Base-by-base conservation (phyloP, 805 yeast genomes). In the Spathaspora passalidarum region DNA sequence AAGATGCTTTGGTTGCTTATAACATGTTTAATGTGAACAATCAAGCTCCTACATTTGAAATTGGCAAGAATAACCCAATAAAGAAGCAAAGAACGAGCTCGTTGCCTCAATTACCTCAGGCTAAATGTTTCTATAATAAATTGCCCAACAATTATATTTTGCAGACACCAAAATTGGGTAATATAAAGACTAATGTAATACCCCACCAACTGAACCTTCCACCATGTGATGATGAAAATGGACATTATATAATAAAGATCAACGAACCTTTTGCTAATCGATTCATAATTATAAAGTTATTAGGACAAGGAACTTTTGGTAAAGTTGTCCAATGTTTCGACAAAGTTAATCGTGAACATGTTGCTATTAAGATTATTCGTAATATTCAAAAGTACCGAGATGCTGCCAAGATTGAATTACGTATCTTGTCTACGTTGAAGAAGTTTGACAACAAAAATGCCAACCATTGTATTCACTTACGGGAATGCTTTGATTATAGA, bases 231-330 rank as follows among this genome's bases (percentile, higher is more conserved):
- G 89, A 84, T 55, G 78, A 79, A 48, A 84, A 86, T 49, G 95
- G 95, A 2, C 90, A 87, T 60, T 86, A 83, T 57, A 77, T 83
- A 41, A 81, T 83, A 11, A 76, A 74, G 41, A 64, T 73, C 8
- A 80, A 82, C 48, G 81, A 82, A 23, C 56, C 63, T 2, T 84
- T 86, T 62, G 88, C 96, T n/a, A 82, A 86, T 57, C 66, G 96
- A 39, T 91, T 86, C 62, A 67, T 76, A 16, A 84, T 91, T 10
- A 65, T 78, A 26, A 75, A 80, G 47, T 68, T 89, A 26, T 69
- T 94, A 46, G 97, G 97, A 32, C 96, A 89, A 57, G 97, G 97
- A 11, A 89, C 97, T 0, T 89, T 88, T 69, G 96, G 96, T 11
- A 89, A 87, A 58, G 97, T 90, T 5, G 84, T 86, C 34, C 82